Evolutionary conservation across 2,329 filamentous ascomycete genomes (phyloP).

Genomic region (Trichoderma simmonsii): DNA sequence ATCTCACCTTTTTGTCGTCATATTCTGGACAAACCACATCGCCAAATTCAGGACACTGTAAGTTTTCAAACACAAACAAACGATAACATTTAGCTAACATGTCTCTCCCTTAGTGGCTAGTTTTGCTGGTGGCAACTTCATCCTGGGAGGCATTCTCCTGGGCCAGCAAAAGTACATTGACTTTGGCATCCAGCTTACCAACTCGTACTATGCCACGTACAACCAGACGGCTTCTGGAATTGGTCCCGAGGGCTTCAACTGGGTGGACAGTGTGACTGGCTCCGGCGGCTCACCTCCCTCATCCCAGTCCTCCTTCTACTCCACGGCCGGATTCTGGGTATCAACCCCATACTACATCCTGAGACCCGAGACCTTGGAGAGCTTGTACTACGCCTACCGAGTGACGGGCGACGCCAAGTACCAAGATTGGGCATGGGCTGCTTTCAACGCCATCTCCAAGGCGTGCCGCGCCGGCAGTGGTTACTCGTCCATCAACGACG

Average conservation of each 20-base stretch:
- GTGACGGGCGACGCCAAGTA: conserved; percentile 72
- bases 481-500: conserved; percentile 63
- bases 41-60: conserved; percentile 50
- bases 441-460: conserved; percentile 64
- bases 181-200: conserved; percentile 69
- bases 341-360: conserved; percentile 60
- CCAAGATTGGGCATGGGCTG: conserved; percentile 81
- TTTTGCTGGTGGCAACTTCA: conserved; percentile 82
- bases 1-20: conserved; percentile 68
- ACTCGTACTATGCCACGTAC: conserved; percentile 74
- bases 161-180: conserved; percentile 63
- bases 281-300: conserved; percentile 44
- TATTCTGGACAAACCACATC: conserved; percentile 47
- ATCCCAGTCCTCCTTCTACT: conserved; percentile 57
- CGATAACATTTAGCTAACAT: background rate
- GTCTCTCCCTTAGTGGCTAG: conserved; percentile 57
- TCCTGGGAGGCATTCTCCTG: conserved; percentile 73
- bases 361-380: conserved; percentile 79
- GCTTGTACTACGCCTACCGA: conserved; percentile 82
- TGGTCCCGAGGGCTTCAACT: conserved; percentile 70
- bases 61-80: conserved; percentile 22
- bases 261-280: conserved; percentile 48
- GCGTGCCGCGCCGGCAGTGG: conserved; percentile 63
- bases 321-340: conserved; percentile 69
- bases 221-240: conserved; percentile 64